These are phyloP conservation scores for Ogataea glucozyma DNA, from an alignment of 805 yeast genomes.

Conservation along the genomic window DNA sequence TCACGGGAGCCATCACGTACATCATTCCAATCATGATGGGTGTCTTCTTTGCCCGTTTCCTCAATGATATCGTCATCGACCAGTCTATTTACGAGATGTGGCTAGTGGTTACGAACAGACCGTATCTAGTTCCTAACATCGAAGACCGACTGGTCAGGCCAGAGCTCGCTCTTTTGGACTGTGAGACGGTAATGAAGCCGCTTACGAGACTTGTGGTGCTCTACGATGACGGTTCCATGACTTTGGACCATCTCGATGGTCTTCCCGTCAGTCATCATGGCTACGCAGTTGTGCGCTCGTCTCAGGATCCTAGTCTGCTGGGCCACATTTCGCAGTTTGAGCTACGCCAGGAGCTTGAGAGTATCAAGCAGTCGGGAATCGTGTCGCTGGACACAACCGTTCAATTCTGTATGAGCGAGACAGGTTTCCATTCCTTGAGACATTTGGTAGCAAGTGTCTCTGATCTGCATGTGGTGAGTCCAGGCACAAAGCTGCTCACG, in stretches of 20 bases:
- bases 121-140: constrained; percentile 43
- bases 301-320: constrained; percentile 34
- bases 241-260: constrained; percentile 29
- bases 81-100: constrained; percentile 67
- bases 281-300: constrained; percentile 45
- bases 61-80: constrained; percentile 61
- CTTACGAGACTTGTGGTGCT: constrained; percentile 32
- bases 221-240: constrained; percentile 33
- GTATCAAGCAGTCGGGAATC: constrained; percentile 10
- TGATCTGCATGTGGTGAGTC: constrained; percentile 32
- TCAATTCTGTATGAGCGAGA: constrained; percentile 16
- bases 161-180: constrained; percentile 41
- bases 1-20: constrained; percentile 83
- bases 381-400: constrained; percentile 21
- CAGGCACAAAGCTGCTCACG: constrained; percentile 35
- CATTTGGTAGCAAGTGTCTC: constrained; percentile 15
- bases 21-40: constrained; percentile 85
- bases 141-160: constrained; percentile 34
- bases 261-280: constrained; percentile 36
- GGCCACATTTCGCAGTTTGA: constrained; percentile 47
- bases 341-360: constrained; percentile 31
- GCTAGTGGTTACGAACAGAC: constrained; percentile 43
- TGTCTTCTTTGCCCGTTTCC: constrained; percentile 71
- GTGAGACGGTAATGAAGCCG: constrained; percentile 39
- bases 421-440: constrained; percentile 19